Conservation (phyloP, 495 filamentous ascomycete species). For the Hyphodiscus hymeniophilus region DNA sequence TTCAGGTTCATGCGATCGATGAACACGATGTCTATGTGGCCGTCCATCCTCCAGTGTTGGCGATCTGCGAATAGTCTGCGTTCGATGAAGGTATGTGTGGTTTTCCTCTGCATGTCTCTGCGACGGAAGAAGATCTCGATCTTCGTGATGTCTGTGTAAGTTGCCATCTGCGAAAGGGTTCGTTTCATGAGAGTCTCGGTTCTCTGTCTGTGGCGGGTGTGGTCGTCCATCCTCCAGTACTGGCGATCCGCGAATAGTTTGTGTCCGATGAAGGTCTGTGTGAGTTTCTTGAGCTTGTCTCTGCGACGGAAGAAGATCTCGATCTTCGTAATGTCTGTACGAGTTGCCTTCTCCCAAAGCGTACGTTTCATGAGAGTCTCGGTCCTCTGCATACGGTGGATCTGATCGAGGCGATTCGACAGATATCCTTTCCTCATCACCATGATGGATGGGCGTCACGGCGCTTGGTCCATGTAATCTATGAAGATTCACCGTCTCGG, state of each 20-base stretch:
- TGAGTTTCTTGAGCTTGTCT: constrained; percentile 1
- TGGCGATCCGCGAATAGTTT: constrained; percentile 2
- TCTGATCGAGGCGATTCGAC: constrained; percentile 3
- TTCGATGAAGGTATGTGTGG: constrained; percentile 13
- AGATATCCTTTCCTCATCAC: constrained; percentile 1
- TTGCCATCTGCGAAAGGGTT: neutral
- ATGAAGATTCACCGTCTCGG: constrained; percentile 23
- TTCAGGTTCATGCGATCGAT: no score
- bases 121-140: neutral
- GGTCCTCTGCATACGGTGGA: neutral
- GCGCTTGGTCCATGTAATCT: constrained; percentile 13
- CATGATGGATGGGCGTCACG: constrained; percentile 1
- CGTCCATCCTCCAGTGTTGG: neutral
- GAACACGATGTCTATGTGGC: no score
- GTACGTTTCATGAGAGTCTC: constrained; percentile 1
- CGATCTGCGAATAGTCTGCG: constrained; percentile 2
- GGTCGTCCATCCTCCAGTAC: neutral
- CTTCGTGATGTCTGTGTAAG: neutral
- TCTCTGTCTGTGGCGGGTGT: neutral
- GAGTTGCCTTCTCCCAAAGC: neutral
- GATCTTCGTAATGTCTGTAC: neutral
- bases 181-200: neutral
- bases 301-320: neutral
- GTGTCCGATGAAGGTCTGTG: constrained; percentile 13
- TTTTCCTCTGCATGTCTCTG: constrained; percentile 1